These are phyloP conservation scores for Chimonanthus salicifolius DNA, from an alignment of 164 flowering plant species.

Conservation along the genomic window DNA sequence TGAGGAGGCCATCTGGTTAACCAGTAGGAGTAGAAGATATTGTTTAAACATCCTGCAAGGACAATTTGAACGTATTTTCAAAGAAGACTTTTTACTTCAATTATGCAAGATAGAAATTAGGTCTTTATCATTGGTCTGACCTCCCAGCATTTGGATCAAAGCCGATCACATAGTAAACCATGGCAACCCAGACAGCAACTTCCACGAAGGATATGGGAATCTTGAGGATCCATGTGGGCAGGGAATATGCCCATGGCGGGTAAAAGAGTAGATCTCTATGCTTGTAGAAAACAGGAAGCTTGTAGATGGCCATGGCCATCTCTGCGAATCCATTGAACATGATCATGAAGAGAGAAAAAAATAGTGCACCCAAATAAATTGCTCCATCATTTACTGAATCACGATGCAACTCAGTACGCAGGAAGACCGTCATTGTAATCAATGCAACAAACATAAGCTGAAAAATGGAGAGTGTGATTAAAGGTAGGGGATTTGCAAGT, in stretches of 20 bases:
- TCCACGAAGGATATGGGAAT: slow-evolving; percentile 40
- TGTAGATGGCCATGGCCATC: slow-evolving; percentile 31
- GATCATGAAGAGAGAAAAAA: slow-evolving; percentile 16
- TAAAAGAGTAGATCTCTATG: slow-evolving; percentile 49
- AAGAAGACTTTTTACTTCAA: background rate
- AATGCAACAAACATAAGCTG: slow-evolving; percentile 31
- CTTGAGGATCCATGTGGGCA: slow-evolving; percentile 51
- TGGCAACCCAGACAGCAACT: slow-evolving; percentile 34
- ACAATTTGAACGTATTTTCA: background rate
- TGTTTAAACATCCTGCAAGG: slow-evolving; percentile 40
- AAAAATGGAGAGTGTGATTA: slow-evolving; percentile 7
- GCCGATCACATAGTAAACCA: slow-evolving; percentile 49
- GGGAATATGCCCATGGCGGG: slow-evolving; percentile 55
- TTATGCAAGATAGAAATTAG: background rate
- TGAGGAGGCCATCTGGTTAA: slow-evolving; percentile 46
- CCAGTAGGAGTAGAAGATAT: slow-evolving; percentile 32
- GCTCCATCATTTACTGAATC: slow-evolving; percentile 27
- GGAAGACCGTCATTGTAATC: slow-evolving; percentile 37
- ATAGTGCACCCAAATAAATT: slow-evolving; percentile 40
- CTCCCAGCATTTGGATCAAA: slow-evolving; percentile 35
- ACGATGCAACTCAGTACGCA: slow-evolving; percentile 27
- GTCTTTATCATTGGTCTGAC: slow-evolving; percentile 9
- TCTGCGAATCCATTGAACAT: slow-evolving; percentile 44
- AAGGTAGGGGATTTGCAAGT: background rate
- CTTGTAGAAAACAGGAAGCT: slow-evolving; percentile 59